Base-by-base conservation (phyloP, 345 rosid species). In the Geranium rotundifolium region DNA sequence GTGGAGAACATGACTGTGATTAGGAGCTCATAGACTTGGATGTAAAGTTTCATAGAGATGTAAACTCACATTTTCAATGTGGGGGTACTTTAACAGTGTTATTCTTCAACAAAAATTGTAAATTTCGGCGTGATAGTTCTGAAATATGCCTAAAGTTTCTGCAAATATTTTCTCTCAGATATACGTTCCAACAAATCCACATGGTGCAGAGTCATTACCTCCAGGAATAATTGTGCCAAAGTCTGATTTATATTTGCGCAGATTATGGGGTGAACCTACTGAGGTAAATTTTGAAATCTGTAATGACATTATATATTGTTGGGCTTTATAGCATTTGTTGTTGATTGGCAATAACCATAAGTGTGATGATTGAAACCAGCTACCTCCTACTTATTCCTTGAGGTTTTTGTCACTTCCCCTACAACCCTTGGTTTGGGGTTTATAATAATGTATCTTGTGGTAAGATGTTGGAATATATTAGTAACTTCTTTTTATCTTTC, bases 231-330 rank as follows among this genome's bases (percentile, higher is more conserved):
- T 92, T 56, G 96, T 75, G 60, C 59, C 95, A 54, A 86, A 89
- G 80, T 70, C 95, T 5, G 98, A 92, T 74, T 73, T 89, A 29
- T 84, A 84, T 78, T 70, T 83, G 79, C 95, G 85, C 74, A 82
- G 95, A 76, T 81, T 92, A 77, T 92, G 93, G 96, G 98, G 96
- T 71, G 95, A 89, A 56, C 98, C 98, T 7, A 78, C 75, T 79
- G 91, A 89, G 83, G 98, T 92, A 81, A 46, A 46, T 16, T 34
- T 8, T 34, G 41, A 34, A 34, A 34, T 34, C 41, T 34, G 41
- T 34, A 34, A 34, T 23, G 27, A 23, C 27, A 23, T 23, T 23
- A 23, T 23, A 23, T 23, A 2, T 2, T 23, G 27, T 23, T 23
- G 27, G 27, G 27, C 2, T 23, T 23, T 23, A 23, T 23, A 23